phyloP scores from a whole-genome alignment of 345 rosid genomes.

The Acer yangbiense region DNA sequence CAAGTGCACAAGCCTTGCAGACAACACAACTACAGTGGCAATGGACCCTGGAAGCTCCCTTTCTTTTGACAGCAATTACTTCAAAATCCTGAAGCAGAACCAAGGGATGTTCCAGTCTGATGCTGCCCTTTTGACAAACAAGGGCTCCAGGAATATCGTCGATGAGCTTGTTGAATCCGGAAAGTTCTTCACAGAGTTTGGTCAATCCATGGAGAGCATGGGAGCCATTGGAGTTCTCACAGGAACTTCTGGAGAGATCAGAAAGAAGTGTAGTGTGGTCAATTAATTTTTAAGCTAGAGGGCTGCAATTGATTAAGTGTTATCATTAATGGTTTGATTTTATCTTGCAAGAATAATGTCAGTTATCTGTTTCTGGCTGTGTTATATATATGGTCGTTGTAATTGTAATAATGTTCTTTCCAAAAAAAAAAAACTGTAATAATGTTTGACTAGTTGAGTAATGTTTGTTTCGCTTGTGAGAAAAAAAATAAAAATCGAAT shows the following conservation, averaged over 20 bases:
- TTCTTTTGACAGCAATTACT: constrained; percentile 33
- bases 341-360: background rate
- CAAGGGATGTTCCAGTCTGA: constrained; percentile 35
- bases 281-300: constrained; percentile 11
- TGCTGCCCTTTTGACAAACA: constrained; percentile 32
- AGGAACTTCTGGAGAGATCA: constrained; percentile 39
- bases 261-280: constrained; percentile 30
- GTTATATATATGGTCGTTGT: background rate
- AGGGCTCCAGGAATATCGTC: constrained; percentile 10
- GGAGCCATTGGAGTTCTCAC: constrained; percentile 31
- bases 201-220: constrained; percentile 40
- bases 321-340: background rate
- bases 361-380: background rate
- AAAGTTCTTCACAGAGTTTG: constrained; percentile 28
- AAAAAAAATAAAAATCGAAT: no score
- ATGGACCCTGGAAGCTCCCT: constrained; percentile 23
- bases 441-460: background rate
- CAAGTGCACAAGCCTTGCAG: constrained; percentile 22
- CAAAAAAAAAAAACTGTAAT: background rate
- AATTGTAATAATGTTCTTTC: no score
- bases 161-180: constrained; percentile 2
- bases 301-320: background rate
- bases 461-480: background rate
- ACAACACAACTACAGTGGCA: constrained; percentile 14
- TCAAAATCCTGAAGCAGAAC: constrained; percentile 22